Percentiles rank a stretch among this genome's conserved stretches.
These are phyloP conservation scores for Citrus hindsii DNA, from an alignment of 345 rosid genomes.

Conservation along the genomic window DNA sequence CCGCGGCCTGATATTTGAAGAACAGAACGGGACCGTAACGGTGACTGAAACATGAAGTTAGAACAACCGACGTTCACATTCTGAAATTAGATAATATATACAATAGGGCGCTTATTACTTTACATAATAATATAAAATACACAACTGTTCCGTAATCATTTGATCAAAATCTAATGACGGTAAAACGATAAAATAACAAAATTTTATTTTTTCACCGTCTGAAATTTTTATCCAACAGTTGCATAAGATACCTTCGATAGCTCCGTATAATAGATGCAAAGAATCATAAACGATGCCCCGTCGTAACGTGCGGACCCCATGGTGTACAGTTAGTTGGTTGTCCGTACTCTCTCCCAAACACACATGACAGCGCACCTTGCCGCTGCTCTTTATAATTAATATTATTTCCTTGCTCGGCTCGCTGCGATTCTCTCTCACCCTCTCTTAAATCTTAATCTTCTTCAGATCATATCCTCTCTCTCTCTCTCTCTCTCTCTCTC, in stretches of 20 bases:
- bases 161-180: too few relatives aligned
- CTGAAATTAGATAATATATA: not conserved
- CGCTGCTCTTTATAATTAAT: slow-evolving; percentile 10
- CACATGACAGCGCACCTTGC: slow-evolving; percentile 16
- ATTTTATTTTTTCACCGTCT: too few relatives aligned
- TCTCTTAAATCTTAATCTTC: not conserved
- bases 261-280: not conserved
- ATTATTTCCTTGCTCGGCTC: slow-evolving; percentile 14
- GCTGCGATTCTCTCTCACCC: not conserved
- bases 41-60: not conserved
- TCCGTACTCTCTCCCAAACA: slow-evolving; percentile 11
- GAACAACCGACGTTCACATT: not conserved
- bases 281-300: not conserved
- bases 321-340: slow-evolving; percentile 15
- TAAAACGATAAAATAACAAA: too few relatives aligned
- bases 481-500: slow-evolving; percentile 11
- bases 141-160: too few relatives aligned
- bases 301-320: slow-evolving; percentile 23
- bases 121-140: too few relatives aligned
- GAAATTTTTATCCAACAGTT: too few relatives aligned
- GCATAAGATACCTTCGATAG: too few relatives aligned
- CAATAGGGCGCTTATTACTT: too few relatives aligned
- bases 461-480: not conserved
- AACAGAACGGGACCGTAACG: not conserved
- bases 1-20: not conserved